phyloP scores from a whole-genome alignment of 2,329 filamentous ascomycete genomes.

The Delphinella strobiligena region DNA sequence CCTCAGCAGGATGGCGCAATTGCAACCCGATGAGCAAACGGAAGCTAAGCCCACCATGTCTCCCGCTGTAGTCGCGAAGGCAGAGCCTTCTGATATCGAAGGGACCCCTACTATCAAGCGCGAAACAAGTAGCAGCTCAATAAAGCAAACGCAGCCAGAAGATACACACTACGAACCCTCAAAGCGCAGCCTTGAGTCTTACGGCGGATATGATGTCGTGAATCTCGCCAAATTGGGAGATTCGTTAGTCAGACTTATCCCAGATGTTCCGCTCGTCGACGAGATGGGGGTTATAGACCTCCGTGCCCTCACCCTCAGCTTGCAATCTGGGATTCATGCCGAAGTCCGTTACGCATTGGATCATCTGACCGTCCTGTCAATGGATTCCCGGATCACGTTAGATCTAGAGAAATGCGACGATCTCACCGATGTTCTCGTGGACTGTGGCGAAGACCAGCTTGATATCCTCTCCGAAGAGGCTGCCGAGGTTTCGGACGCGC shows the following conservation, averaged over 20 bases:
- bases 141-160: slow-evolving; percentile 4
- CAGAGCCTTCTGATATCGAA: slow-evolving; percentile 1
- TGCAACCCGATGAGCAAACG: slow-evolving; percentile 6
- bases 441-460: slow-evolving; percentile 82
- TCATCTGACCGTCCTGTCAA: slow-evolving; percentile 61
- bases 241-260: slow-evolving; percentile 56
- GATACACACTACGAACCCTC: slow-evolving; percentile 8
- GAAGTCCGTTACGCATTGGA: slow-evolving; percentile 88
- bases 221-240: slow-evolving; percentile 52
- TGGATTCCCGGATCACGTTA: slow-evolving; percentile 50
- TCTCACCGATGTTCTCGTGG: slow-evolving; percentile 73
- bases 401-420: slow-evolving; percentile 72
- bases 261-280: slow-evolving; percentile 59
- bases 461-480: slow-evolving; percentile 76
- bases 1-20: slow-evolving; percentile 8
- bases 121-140: slow-evolving; percentile 6
- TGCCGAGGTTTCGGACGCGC: slow-evolving; percentile 73
- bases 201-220: slow-evolving; percentile 61
- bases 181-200: slow-evolving; percentile 14
- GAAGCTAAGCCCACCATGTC: slow-evolving; percentile 6
- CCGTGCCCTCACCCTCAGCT: slow-evolving; percentile 73
- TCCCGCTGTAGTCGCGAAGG: slow-evolving; percentile 6
- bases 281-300: slow-evolving; percentile 87
- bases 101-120: slow-evolving; percentile 9
- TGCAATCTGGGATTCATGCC: slow-evolving; percentile 79